A percentile compares a stretch with the other conserved stretches of the same genome.
Evolutionary conservation across 176 grass and related monocot genomes (phyloP).

Genomic region (Zoysia pacifica): DNA sequence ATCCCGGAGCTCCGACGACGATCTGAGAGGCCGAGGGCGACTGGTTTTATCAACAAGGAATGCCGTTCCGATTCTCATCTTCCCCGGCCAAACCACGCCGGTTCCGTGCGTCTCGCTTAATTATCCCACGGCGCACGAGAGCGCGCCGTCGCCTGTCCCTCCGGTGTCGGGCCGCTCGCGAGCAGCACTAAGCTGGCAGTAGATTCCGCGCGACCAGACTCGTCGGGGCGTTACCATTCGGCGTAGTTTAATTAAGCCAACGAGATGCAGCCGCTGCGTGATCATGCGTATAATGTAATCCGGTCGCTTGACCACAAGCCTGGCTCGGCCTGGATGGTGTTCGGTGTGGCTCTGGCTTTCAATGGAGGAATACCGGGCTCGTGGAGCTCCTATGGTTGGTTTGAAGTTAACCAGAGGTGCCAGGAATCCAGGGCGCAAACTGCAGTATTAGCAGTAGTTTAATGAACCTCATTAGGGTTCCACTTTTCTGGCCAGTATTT

Average conservation of each 20-base stretch:
- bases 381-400: not conserved
- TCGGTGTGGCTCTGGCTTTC: not conserved
- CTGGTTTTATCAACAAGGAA: conserved; percentile 27
- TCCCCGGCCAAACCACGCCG: not conserved
- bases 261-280: not conserved
- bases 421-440: not conserved
- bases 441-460: not conserved
- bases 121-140: conserved; percentile 32
- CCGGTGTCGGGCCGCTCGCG: conserved; percentile 22
- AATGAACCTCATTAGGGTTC: not conserved
- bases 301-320: conserved; percentile 35
- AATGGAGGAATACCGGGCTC: not conserved
- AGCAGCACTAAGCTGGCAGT: conserved; percentile 41
- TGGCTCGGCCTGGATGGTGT: conserved; percentile 19
- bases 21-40: not conserved
- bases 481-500: not conserved
- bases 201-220: conserved; percentile 35
- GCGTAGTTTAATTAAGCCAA: not conserved
- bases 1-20: not conserved
- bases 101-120: not conserved
- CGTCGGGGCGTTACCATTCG: not conserved
- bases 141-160: conserved; percentile 19
- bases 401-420: not conserved
- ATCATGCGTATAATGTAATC: conserved; percentile 11
- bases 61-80: conserved; percentile 21